Conservation (phyloP, 441 rosid species). For the Pelargonium fulgidum region DNA sequence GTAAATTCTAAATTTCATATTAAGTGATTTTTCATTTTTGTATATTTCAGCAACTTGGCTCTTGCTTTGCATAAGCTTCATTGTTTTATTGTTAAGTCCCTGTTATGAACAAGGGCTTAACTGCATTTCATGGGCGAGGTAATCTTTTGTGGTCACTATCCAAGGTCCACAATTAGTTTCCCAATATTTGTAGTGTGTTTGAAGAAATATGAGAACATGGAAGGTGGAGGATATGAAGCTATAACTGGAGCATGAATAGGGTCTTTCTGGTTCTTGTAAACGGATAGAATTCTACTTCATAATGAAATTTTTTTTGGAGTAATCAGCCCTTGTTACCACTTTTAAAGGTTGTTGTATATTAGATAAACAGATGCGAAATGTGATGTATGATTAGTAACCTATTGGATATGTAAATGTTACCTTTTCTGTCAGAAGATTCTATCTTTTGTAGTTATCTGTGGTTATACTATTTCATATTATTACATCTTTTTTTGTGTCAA, state of each 20-base stretch:
- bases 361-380: neutral
- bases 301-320: too few relatives aligned
- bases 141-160: neutral
- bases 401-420: neutral
- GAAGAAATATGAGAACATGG: neutral
- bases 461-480: neutral
- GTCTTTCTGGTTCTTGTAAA: neutral
- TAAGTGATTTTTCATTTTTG: neutral
- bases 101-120: neutral
- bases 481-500: neutral
- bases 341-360: neutral
- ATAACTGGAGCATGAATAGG: neutral
- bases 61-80: neutral
- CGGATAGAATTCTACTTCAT: neutral
- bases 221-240: neutral
- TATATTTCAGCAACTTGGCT: neutral
- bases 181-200: neutral
- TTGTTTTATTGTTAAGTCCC: neutral
- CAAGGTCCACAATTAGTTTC: neutral
- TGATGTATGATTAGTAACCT: neutral
- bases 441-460: neutral
- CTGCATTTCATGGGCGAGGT: neutral
- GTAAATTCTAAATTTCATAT: constrained; percentile 31
- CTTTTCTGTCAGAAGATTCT: neutral
- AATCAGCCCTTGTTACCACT: neutral